Base-by-base conservation (phyloP, 768 basidiomycete genomes). In the Boletus speciosus region DNA sequence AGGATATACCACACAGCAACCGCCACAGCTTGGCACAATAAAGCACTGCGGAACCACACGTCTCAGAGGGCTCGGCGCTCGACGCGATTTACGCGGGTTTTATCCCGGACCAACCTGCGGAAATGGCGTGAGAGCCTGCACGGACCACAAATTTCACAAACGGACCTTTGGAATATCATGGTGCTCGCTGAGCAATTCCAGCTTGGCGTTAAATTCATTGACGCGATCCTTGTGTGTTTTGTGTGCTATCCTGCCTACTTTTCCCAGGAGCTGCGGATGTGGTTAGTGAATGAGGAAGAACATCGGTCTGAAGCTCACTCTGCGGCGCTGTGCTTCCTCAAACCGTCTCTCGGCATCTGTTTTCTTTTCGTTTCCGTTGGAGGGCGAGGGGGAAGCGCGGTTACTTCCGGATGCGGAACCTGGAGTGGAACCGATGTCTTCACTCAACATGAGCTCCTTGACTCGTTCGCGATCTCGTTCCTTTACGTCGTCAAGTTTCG, bases 171-270 rank as follows among this genome's bases (percentile, higher is more conserved):
- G 93, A 64, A 94, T 93, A 69, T 95, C 93, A 71, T 96, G 90
- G 78, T 94, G 93, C 74, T 95, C 93, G 70, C 88, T 90, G 53
- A 94, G 79, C 54, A 82, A 75, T 72, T 95, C 93, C 9, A 97
- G 77, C 67, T 94, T 89, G 25, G 80, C 64, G 66, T 97, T 97
- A 64, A 95, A 92, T 64, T 94, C 92, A 59, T 82, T 84, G 36
- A 97, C 93, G 40, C 93, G 86, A 56, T 97, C 93, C 73, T 97
- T 97, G 73, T 97, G 93, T 6, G 90, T 92, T 74, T 89, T 91
- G 63, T 76, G 76, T 0, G 93, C 93, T 64, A 90, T 65, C 71
- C 83, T 90, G 16, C 81, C 79, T 16, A 95, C 89, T 61, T 82
- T 83, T 56, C 84, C 81, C 23, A 81, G 80, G 43, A 93, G 81